Conservation (phyloP, 129 eudicot species). For the Helichrysum umbraculigerum region DNA sequence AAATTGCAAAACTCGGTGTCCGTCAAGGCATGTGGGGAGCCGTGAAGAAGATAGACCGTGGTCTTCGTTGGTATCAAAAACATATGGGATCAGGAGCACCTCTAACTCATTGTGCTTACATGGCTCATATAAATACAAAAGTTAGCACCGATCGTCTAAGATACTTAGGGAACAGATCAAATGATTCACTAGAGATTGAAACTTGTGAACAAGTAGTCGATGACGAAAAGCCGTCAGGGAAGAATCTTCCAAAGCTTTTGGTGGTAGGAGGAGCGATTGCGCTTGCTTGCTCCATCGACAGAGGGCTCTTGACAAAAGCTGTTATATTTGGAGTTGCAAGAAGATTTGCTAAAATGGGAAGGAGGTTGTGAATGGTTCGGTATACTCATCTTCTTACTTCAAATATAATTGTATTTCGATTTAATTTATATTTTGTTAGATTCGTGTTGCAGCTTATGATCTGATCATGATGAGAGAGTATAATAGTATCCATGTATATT, state of each 20-base stretch:
- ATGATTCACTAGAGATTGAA: conserved; percentile 36
- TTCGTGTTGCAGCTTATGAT: conserved; percentile 38
- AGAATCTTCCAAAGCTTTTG: conserved; percentile 51
- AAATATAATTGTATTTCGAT: conserved; percentile 29
- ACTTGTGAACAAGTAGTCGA: conserved; percentile 11
- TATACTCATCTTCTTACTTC: conserved; percentile 14
- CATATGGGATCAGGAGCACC: conserved; percentile 50
- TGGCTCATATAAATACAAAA: conserved; percentile 74
- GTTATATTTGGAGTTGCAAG: conserved; percentile 90
- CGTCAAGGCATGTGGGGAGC: conserved; percentile 99
- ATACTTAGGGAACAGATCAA: conserved; percentile 38
- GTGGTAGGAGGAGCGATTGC: conserved; percentile 86
- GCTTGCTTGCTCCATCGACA: conserved; percentile 81
- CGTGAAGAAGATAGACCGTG: conserved; percentile 81
- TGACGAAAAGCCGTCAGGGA: conserved; percentile 57
- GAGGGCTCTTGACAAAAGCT: conserved; percentile 83
- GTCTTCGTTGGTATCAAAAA: conserved; percentile 77
- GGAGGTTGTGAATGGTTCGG: conserved; percentile 49
- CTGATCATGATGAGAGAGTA: conserved; percentile 36
- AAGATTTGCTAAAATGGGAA: conserved; percentile 73
- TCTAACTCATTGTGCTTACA: conserved; percentile 54
- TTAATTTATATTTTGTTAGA: conserved; percentile 20
- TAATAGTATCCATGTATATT: conserved; percentile 29
- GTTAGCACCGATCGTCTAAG: conserved; percentile 40
- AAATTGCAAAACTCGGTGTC: conserved; percentile 80